A percentile compares a stretch with the other conserved stretches of the same genome.
These are phyloP conservation scores for Protostelium mycophagum DNA, from an alignment of 78 protist species.

Conservation along the genomic window DNA sequence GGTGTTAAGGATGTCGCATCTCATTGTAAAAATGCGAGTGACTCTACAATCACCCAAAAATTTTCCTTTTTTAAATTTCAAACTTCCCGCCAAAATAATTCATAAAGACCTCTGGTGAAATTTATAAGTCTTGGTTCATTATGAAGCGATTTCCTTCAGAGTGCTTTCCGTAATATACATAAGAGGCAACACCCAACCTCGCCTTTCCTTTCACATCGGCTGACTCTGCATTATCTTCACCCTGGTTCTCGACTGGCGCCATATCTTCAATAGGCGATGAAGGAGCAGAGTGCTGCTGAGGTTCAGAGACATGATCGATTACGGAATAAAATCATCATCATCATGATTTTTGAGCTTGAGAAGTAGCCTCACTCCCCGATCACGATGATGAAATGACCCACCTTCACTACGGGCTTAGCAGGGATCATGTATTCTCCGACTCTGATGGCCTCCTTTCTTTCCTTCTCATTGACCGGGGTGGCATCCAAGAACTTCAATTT, in stretches of 20 bases:
- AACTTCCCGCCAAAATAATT: no score
- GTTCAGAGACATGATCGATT: no score
- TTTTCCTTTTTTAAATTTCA: no score
- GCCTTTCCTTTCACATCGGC: constrained; percentile 44
- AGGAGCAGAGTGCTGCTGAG: no score
- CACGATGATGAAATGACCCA: not conserved
- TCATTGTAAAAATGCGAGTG: no score
- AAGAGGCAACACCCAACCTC: constrained; percentile 32
- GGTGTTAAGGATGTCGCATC: no score
- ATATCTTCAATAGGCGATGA: not conserved
- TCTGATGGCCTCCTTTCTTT: constrained; percentile 45
- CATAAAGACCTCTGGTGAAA: no score
- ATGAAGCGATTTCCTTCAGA: constrained; percentile 80
- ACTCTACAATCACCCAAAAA: no score
- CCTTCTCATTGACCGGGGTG: constrained; percentile 42
- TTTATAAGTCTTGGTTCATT: constrained; percentile 54
- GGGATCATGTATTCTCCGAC: constrained; percentile 30
- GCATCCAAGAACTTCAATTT: constrained; percentile 61
- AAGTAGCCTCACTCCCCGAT: not conserved
- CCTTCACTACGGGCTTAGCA: constrained; percentile 13
- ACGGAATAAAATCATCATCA: no score
- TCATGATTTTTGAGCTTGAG: not conserved
- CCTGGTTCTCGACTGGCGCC: not conserved
- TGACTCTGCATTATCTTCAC: not conserved
- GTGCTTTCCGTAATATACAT: constrained; percentile 67